phyloP scores from a whole-genome alignment of 371 early-diverging fungal species.

The Haplosporangium sp. region DNA sequence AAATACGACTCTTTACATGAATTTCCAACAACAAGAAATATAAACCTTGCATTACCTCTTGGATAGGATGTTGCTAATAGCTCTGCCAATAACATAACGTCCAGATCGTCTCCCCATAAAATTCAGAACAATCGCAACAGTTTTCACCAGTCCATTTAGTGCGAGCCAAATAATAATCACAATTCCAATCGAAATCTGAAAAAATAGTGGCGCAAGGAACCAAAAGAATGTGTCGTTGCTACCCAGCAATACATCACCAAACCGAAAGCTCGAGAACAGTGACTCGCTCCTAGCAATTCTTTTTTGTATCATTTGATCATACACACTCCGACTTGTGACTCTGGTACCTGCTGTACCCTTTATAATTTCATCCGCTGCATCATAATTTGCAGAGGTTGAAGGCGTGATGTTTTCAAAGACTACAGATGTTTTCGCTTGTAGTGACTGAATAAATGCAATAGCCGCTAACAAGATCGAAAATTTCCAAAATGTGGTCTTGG shows the following conservation, averaged over 20 bases:
- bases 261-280: constrained; percentile 33
- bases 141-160: constrained; percentile 42
- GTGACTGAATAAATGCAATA: constrained; percentile 41
- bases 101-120: constrained; percentile 36
- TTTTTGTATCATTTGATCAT: constrained; percentile 39
- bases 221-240: constrained; percentile 72
- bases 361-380: constrained; percentile 37
- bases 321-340: constrained; percentile 31
- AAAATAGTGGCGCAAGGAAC: constrained; percentile 69
- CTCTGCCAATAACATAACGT: constrained; percentile 38
- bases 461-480: constrained; percentile 38
- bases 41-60: constrained; percentile 47
- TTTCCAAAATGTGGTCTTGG: constrained; percentile 36
- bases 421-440: constrained; percentile 17
- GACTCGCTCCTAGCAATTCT: constrained; percentile 31
- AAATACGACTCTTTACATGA: background rate
- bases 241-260: constrained; percentile 66
- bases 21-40: no score
- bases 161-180: constrained; percentile 64
- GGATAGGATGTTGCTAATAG: constrained; percentile 39
- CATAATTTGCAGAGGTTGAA: constrained; percentile 46
- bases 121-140: constrained; percentile 24
- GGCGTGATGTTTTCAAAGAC: constrained; percentile 21
- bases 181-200: constrained; percentile 65
- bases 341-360: constrained; percentile 20